Percentiles rank a stretch among this genome's conserved stretches.
These are phyloP conservation scores for Theileria sp. DNA, from an alignment of 169 alveolate species.

Conservation along the genomic window DNA sequence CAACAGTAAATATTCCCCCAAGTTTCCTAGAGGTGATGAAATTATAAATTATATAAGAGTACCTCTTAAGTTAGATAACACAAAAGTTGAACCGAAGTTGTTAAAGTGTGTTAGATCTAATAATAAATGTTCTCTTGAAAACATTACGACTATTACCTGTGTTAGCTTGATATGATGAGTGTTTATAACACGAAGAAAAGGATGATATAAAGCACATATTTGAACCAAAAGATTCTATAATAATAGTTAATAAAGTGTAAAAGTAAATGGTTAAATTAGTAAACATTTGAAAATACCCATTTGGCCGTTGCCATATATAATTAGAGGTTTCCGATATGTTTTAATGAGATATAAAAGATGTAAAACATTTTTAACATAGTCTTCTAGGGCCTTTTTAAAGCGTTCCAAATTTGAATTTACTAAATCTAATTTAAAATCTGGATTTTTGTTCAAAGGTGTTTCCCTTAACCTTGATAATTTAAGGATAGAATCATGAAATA, in stretches of 20 bases:
- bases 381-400: slow-evolving; percentile 36
- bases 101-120: not conserved
- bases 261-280: not conserved
- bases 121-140: not conserved
- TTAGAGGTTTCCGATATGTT: slow-evolving; percentile 71
- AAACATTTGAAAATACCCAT: slow-evolving; percentile 31
- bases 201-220: slow-evolving; percentile 67
- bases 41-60: too few species aligned
- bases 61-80: slow-evolving; percentile 6
- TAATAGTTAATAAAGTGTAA: not conserved
- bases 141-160: not conserved
- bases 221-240: slow-evolving; percentile 67
- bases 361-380: slow-evolving; percentile 59
- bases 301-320: slow-evolving; percentile 72
- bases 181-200: slow-evolving; percentile 67
- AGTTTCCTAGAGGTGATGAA: not conserved
- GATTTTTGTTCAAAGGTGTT: not conserved
- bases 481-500: slow-evolving; percentile 66
- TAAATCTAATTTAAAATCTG: slow-evolving; percentile 9
- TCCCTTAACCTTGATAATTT: slow-evolving; percentile 25
- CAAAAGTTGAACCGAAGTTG: slow-evolving; percentile 67
- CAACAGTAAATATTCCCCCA: slow-evolving; percentile 73
- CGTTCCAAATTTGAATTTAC: slow-evolving; percentile 2
- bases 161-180: slow-evolving; percentile 42
- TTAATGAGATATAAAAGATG: slow-evolving; percentile 66